phyloP scores from a whole-genome alignment of 2,329 filamentous ascomycete genomes.

The Thielaviopsis punctulata region DNA sequence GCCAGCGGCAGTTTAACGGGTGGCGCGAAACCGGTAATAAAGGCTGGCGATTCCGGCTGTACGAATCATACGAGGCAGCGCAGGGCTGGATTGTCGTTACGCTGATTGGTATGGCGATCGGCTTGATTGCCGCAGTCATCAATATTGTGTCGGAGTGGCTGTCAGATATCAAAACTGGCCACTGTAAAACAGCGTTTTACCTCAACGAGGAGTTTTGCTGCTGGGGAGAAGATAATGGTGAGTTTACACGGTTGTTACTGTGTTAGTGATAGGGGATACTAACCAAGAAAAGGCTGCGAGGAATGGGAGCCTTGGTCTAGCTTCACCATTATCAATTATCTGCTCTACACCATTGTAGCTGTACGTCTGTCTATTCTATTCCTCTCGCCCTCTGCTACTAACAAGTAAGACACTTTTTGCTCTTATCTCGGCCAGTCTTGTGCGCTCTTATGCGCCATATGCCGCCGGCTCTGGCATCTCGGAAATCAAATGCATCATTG shows the following conservation, averaged over 20 bases:
- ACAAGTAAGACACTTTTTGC: conserved; percentile 52
- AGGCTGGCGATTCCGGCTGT: conserved; percentile 66
- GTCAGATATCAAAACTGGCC: conserved; percentile 86
- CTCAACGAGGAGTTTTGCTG: conserved; percentile 96
- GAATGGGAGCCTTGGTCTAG: conserved; percentile 85
- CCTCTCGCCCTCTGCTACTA: conserved; percentile 8
- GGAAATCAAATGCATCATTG: conserved; percentile 98
- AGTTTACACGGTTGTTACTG: conserved; percentile 9
- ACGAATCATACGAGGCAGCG: conserved; percentile 83
- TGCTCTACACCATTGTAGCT: conserved; percentile 75
- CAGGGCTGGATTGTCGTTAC: conserved; percentile 98
- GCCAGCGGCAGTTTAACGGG: conserved; percentile 53
- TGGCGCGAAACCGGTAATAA: conserved; percentile 43
- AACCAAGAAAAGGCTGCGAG: conserved; percentile 42
- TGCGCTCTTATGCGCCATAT: conserved; percentile 86
- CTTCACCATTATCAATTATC: conserved; percentile 62
- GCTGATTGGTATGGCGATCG: conserved; percentile 80
- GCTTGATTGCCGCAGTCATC: conserved; percentile 77
- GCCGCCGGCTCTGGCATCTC: conserved; percentile 93
- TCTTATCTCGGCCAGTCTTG: conserved; percentile 63
- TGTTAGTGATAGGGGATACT: not conserved
- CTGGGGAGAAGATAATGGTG: conserved; percentile 81
- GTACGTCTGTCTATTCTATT: conserved; percentile 26
- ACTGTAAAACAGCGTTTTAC: conserved; percentile 91
- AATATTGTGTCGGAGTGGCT: conserved; percentile 97